Evolutionary conservation across 208 protist genomes (phyloP), one percentile per base, ranked within the genome.

Genomic region (Histomonas meleagridis): DNA sequence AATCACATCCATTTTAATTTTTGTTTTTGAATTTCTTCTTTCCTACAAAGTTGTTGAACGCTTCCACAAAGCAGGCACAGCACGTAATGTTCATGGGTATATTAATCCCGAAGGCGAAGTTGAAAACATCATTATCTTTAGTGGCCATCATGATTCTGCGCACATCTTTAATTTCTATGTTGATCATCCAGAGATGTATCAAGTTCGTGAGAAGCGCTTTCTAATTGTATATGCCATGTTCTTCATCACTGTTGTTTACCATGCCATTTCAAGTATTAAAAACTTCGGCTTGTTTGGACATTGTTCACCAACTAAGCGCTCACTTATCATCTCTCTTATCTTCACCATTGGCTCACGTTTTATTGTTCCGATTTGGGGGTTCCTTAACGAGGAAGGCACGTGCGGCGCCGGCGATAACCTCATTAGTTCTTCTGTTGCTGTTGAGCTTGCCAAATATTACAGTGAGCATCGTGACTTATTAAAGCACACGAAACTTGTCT

Each of bases 371-470:
- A 40, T 46, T 14, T 55, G 40, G 40, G 55, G 55, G 1, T 86
- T 86, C 38, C 26, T 40, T 14, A 55, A 43, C 10, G 9, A 51
- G 12, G 16, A 51, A 55, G 76, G 46, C 23, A 86, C 76, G 38
- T 46, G 46, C 21, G 76, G 76, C n/a, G 76, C 76, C 16, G 76
- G 76, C 32, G 76, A 86, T 55, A 86, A 86, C 38, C 38, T 86
- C 32, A 55, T 55, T 43, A 46, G 46, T 86, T 55, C 46, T 5
- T 86, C 76, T 32, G 38, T 86, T n/a, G 76, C 26, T 5, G 26
- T 86, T 55, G 46, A 86, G 38, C 3, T 86, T 55, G 76, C 46
- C 1, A 86, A 86, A 35, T 86, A 55, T 28, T 55, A 57, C 46
- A 26, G 16, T 21, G 18, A 86, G 18, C 0, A 55, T 7, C 51